Conservation (phyloP, 140 eudicot genomes). For the Anethum foeniculum region DNA sequence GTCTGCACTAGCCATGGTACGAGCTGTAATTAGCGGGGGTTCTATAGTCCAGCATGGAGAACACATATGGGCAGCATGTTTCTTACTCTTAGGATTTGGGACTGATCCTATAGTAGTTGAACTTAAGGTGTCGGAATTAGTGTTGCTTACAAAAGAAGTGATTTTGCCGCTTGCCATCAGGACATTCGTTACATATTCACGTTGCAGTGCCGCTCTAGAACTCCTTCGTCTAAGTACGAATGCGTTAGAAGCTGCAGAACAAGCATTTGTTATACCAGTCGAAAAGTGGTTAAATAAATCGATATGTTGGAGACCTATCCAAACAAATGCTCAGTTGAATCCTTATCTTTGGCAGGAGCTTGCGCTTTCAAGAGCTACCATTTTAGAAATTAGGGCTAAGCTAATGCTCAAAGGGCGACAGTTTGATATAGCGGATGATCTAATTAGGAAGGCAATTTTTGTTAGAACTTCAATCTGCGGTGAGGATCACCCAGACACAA, state of each 20-base stretch:
- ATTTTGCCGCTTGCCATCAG: constrained; percentile 78
- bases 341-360: constrained; percentile 92
- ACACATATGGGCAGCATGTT: constrained; percentile 93
- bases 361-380: constrained; percentile 74
- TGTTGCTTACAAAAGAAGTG: constrained; percentile 69
- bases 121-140: constrained; percentile 58
- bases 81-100: constrained; percentile 72
- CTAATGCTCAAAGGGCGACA: constrained; percentile 88
- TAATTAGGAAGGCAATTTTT: constrained; percentile 79
- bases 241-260: constrained; percentile 79
- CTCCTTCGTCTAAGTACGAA: constrained; percentile 75
- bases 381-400: constrained; percentile 83
- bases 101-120: constrained; percentile 68
- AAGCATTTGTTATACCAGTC: constrained; percentile 75
- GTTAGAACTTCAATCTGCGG: constrained; percentile 91
- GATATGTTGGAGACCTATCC: constrained; percentile 84
- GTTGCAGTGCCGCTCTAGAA: constrained; percentile 73
- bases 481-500: constrained; percentile 87
- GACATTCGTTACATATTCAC: constrained; percentile 64
- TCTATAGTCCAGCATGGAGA: constrained; percentile 43
- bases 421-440: constrained; percentile 82
- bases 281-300: constrained; percentile 86
- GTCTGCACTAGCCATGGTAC: constrained; percentile 78
- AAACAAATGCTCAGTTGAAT: constrained; percentile 82
- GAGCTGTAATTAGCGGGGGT: constrained; percentile 51